A percentile compares a stretch with the other conserved stretches of the same genome.
These are phyloP conservation scores for Pseudocercospora musae DNA, from an alignment of 2,329 filamentous ascomycete genomes.

Conservation along the genomic window DNA sequence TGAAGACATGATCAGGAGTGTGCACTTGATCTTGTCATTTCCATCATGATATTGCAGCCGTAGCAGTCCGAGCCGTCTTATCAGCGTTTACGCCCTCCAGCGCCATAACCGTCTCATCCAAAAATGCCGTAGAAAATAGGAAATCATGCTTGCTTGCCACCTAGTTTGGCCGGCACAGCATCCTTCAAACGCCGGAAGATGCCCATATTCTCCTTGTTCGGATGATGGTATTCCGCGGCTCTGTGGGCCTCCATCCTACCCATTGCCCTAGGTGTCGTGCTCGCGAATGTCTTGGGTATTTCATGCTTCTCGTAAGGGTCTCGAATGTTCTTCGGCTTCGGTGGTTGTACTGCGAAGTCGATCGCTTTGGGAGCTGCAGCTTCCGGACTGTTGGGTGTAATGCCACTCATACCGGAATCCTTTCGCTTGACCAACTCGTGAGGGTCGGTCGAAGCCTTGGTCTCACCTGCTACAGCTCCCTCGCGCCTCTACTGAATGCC, in stretches of 20 bases:
- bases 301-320: conserved; percentile 18
- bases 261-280: conserved; percentile 1
- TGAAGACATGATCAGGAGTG: not conserved
- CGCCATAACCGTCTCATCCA: not conserved
- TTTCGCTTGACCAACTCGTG: conserved; percentile 23
- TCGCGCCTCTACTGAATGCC: conserved; percentile 77
- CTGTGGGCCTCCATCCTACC: conserved; percentile 10
- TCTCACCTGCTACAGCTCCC: conserved; percentile 33
- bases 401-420: conserved; percentile 30
- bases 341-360: conserved; percentile 26
- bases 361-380: conserved; percentile 24
- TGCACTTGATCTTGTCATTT: not conserved
- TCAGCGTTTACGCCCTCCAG: conserved; percentile 1
- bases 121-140: not conserved
- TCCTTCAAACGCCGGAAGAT: conserved; percentile 24
- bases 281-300: conserved; percentile 10
- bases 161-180: conserved; percentile 13
- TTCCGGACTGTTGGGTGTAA: conserved; percentile 15
- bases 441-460: conserved; percentile 13
- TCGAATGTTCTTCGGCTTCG: conserved; percentile 7
- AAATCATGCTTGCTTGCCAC: conserved; percentile 9
- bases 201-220: conserved; percentile 23
- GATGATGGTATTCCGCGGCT: conserved; percentile 13
- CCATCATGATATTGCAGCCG: not conserved
- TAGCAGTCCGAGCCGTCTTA: conserved; percentile 1